phyloP scores from a whole-genome alignment of 2,329 filamentous ascomycete species.

The Leptodontidium sp. region DNA sequence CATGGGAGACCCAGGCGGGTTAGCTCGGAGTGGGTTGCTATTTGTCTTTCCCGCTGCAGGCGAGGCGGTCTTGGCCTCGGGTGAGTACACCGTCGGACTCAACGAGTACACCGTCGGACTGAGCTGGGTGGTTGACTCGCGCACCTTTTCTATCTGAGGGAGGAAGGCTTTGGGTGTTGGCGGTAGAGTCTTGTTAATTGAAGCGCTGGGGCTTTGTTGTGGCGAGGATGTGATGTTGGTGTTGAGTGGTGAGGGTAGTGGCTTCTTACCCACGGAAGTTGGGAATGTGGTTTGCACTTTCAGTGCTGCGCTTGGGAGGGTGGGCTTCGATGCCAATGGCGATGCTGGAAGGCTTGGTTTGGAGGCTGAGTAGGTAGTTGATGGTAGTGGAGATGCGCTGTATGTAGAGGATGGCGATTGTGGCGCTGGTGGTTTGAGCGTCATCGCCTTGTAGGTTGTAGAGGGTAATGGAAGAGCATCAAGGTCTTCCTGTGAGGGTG shows the following conservation, averaged over 20 bases:
- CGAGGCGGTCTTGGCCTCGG: conserved; percentile 29
- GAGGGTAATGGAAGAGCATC: conserved; percentile 39
- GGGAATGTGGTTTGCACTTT: conserved; percentile 27
- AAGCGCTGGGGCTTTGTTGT: conserved; percentile 23
- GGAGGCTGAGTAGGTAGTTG: conserved; percentile 29
- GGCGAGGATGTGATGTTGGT: conserved; percentile 19
- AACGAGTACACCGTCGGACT: conserved; percentile 61
- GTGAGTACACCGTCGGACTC: conserved; percentile 60
- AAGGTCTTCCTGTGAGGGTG: conserved; percentile 31
- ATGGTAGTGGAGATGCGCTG: conserved; percentile 20
- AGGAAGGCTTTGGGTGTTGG: conserved; percentile 32
- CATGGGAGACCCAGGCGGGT: conserved; percentile 12
- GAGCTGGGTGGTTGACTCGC: conserved; percentile 49
- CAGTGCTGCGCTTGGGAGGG: conserved; percentile 23
- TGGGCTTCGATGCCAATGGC: conserved; percentile 6
- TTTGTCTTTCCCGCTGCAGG: conserved; percentile 8
- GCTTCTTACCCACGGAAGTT: conserved; percentile 16
- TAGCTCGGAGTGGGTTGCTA: conserved; percentile 1
- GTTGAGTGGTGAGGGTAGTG: conserved; percentile 18
- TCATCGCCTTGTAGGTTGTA: conserved; percentile 48
- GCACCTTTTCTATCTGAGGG: conserved; percentile 41
- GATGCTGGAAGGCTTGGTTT: conserved; percentile 21
- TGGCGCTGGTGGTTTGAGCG: conserved; percentile 14
- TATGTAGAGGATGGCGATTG: conserved; percentile 25
- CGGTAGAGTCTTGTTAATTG: conserved; percentile 37